Percentiles rank a stretch among this genome's conserved stretches.
phyloP scores from a whole-genome alignment of 306 rosid species.

The Vachellia collinsii region DNA sequence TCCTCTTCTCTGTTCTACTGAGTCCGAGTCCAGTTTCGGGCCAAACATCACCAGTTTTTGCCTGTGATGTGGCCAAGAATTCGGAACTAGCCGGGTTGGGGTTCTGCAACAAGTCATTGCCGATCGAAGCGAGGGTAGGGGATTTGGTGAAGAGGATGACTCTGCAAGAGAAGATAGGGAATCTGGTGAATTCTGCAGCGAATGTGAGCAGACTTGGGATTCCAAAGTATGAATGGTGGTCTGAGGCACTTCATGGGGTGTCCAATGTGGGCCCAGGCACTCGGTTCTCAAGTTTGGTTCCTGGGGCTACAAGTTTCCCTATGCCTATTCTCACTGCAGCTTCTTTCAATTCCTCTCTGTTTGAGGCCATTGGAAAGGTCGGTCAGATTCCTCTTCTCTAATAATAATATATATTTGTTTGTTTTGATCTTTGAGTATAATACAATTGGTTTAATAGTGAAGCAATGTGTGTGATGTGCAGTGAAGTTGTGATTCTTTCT shows the following conservation, averaged over 20 bases:
- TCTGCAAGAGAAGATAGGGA: slow-evolving; percentile 53
- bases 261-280: slow-evolving; percentile 50
- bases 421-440: neutral
- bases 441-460: neutral
- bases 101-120: slow-evolving; percentile 65
- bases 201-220: slow-evolving; percentile 69
- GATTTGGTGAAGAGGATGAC: slow-evolving; percentile 54
- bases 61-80: slow-evolving; percentile 60
- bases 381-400: slow-evolving; percentile 45
- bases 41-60: slow-evolving; percentile 58
- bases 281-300: slow-evolving; percentile 34
- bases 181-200: slow-evolving; percentile 46
- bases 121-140: slow-evolving; percentile 34
- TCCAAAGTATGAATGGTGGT: slow-evolving; percentile 62
- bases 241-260: slow-evolving; percentile 61
- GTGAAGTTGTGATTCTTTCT: neutral
- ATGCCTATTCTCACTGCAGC: slow-evolving; percentile 55
- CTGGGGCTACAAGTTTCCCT: slow-evolving; percentile 55
- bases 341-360: slow-evolving; percentile 51
- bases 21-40: slow-evolving; percentile 37
- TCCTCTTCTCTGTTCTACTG: slow-evolving; percentile 11
- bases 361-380: slow-evolving; percentile 90
- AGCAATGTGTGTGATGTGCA: neutral
- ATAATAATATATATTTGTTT: neutral
- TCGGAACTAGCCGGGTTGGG: slow-evolving; percentile 42